Base-by-base conservation (phyloP, 176 grass and related monocot species). In the Carex parvula region DNA sequence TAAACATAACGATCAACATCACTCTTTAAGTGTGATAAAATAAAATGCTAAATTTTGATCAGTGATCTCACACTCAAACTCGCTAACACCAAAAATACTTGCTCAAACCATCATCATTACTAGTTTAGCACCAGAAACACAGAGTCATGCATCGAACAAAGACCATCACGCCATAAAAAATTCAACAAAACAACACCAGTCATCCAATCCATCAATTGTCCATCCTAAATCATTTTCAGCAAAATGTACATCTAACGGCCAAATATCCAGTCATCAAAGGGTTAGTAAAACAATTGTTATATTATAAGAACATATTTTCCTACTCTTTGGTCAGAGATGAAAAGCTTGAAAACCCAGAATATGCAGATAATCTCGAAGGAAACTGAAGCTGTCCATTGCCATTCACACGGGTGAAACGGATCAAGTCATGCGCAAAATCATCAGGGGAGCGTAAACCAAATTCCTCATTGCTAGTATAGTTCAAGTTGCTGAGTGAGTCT, bases 341-440 rank as follows among this genome's bases (percentile, higher is more conserved):
- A 15, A 84, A 84, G 67, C 83, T 60, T 30, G 69, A 76, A 85
- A 79, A 65, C 72, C 72, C 84, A 46, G 84, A 79, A 85, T 60
- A 66, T 26, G 84, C 30, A 65, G 75, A 81, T 24, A 72, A 24
- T 3, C 39, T 52, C 21, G 80, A 67, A 54, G 80, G 59, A 54
- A 67, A 83, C 61, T 83, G 80, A 30, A 67, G 80, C 39, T 83
- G 80, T 32, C 80, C 80, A 66, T 83, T 83, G 8, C 62, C 80
- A 83, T 83, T 68, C 60, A 83, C 80, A 83, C 80, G 80, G 61
- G 80, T 83, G 62, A 83, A 83, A 54, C 80, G 80, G 62, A 83
- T 83, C 80, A 83, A 83, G 26, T 83, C 80, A 68, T 83, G 80
- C 16, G 80, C 80, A 83, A 83, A 83, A 83, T 83, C 80, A 68